Base-by-base conservation (phyloP, 2,329 filamentous ascomycete genomes). In the Pestalotiopsis sp. region DNA sequence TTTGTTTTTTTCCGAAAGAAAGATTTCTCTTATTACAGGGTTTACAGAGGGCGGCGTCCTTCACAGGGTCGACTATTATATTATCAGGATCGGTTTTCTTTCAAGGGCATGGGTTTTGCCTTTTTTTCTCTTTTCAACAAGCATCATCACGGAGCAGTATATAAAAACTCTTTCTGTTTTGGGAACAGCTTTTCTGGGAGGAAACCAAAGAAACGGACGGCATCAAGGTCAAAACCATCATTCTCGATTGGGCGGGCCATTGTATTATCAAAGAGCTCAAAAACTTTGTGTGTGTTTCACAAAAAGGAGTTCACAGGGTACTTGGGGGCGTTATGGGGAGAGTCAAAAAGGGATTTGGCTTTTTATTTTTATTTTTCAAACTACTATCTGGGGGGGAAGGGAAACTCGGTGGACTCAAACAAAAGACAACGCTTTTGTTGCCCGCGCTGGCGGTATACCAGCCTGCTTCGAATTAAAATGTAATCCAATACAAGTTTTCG, bases 71-170 rank as follows among this genome's bases (percentile, higher is more conserved):
- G 7, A n/a, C 20, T 20, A n/a, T n/a, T 52, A n/a, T 52, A 17
- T n/a, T n/a, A n/a, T 17, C 17, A 9, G 45, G 20, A 17, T 52
- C 17, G n/a, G 14, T 20, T 52, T n/a, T 45, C 17, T 45, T 45
- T 17, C 17, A 14, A 9, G 6, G 45, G 45, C 45, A 52, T 52
- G 14, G 45, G n/a, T 13, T 45, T 45, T 45, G 12, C 14, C 14
- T 20, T 52, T 52, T 52, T 5, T 52, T 52, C 45, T n/a, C 17
- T n/a, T n/a, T 52, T 52, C 4, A 31, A 7, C 27, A 52, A 39
- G 59, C 59, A 61, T 61, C 59, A 36, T 61, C 59, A 61, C 31
- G 59, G 59, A 61, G 59, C 31, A 61, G 31, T 23, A 20, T 61
- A 61, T 36, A 61, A 61, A 52, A 52, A 20, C 45, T 52, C 27